Conservation (phyloP, 75 land plant genomes). For the Sequoiadendron giganteum region DNA sequence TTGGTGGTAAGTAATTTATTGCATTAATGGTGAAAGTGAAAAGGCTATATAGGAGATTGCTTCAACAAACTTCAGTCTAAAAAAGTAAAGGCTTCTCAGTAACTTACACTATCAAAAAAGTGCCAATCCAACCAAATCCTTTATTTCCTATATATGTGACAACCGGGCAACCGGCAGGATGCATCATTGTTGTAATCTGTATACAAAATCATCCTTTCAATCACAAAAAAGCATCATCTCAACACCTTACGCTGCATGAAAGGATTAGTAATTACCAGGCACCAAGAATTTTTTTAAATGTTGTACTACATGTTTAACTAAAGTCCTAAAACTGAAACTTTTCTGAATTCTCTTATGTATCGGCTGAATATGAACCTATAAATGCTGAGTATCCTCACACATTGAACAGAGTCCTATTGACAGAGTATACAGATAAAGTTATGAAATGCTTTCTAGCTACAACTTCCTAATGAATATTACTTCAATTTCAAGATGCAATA, state of each 20-base stretch:
- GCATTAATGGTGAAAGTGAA: background rate
- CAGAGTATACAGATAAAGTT: background rate
- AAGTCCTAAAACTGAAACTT: background rate
- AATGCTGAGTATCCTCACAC: background rate
- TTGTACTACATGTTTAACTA: background rate
- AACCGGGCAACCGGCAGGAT: conserved; percentile 84
- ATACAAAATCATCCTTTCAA: conserved; percentile 9
- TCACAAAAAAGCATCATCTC: background rate
- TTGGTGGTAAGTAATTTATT: background rate
- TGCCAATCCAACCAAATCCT: conserved; percentile 80
- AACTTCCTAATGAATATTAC: too few relatives aligned
- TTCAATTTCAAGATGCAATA: too few relatives aligned
- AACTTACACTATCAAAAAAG: conserved; percentile 53
- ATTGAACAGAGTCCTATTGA: background rate
- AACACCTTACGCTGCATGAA: background rate
- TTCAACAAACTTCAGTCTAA: conserved; percentile 7
- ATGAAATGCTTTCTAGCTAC: background rate
- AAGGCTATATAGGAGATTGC: background rate
- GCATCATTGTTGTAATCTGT: conserved; percentile 57
- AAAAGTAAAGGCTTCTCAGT: background rate
- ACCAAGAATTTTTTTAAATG: background rate
- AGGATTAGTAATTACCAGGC: background rate
- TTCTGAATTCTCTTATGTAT: background rate
- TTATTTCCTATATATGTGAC: conserved; percentile 30
- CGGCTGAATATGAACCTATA: background rate